Evolutionary conservation across 2,329 filamentous ascomycete species (phyloP).

Genomic region (Apiospora marii): DNA sequence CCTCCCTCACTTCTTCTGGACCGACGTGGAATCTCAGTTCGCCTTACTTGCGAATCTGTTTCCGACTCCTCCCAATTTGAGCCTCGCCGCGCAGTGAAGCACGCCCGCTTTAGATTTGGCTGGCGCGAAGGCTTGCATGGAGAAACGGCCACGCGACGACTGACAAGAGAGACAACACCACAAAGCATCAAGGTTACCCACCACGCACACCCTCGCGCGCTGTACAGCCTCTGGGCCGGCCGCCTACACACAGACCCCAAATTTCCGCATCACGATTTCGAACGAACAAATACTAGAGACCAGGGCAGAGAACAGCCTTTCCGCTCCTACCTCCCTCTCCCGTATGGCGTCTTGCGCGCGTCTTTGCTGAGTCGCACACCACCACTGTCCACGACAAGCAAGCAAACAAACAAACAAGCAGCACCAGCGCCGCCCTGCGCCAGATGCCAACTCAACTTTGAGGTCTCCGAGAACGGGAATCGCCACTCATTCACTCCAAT

Average conservation of each 20-base stretch:
- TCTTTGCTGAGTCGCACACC: slow-evolving; percentile 14
- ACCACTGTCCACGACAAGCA: slow-evolving; percentile 15
- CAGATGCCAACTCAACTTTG: slow-evolving; percentile 1
- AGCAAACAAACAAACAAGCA: slow-evolving; percentile 21
- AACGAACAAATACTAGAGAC: slow-evolving; percentile 12
- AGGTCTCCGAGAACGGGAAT: slow-evolving; percentile 11
- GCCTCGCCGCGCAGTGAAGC: slow-evolving; percentile 11
- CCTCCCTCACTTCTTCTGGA: slow-evolving; percentile 19
- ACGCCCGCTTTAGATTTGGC: slow-evolving; percentile 16
- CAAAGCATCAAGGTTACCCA: slow-evolving; percentile 11
- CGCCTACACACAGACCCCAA: slow-evolving; percentile 17
- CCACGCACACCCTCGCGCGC: slow-evolving; percentile 7
- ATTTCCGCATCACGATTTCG: slow-evolving; percentile 15
- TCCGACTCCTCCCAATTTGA: slow-evolving; percentile 5
- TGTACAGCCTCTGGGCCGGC: slow-evolving; percentile 19
- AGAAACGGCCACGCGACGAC: slow-evolving; percentile 21
- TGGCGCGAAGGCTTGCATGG: slow-evolving; percentile 16
- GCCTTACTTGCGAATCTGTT: slow-evolving; percentile 7
- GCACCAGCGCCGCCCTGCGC: slow-evolving; percentile 16
- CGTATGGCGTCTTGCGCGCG: slow-evolving; percentile 10
- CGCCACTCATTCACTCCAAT: background rate
- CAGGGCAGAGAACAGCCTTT: slow-evolving; percentile 4
- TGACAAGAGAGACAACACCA: slow-evolving; percentile 19
- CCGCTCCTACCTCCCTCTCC: background rate
- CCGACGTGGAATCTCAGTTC: slow-evolving; percentile 5